These are phyloP conservation scores for Lepiota venenata DNA, from an alignment of 768 basidiomycete genomes.

Conservation along the genomic window DNA sequence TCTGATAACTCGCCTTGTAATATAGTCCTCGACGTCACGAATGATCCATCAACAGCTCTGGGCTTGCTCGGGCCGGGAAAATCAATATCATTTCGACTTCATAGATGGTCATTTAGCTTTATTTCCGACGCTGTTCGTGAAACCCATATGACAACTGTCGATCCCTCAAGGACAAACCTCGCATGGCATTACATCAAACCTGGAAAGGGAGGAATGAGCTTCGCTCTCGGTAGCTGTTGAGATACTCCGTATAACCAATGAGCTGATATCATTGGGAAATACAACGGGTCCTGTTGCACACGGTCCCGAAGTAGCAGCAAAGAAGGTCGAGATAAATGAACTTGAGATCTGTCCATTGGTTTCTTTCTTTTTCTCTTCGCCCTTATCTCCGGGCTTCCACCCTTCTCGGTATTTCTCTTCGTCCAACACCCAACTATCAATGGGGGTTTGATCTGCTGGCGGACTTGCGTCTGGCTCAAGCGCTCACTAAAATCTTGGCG, in stretches of 20 bases:
- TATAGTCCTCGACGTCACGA: too few relatives aligned
- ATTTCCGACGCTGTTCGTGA: not conserved
- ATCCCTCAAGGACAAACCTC: constrained; percentile 9
- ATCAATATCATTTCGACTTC: not conserved
- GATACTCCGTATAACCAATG: not conserved
- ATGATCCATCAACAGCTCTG: not conserved
- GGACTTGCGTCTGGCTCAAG: not conserved
- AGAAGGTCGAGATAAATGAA: not conserved
- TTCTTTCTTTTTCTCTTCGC: constrained; percentile 6
- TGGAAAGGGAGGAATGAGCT: not conserved
- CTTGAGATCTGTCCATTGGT: not conserved
- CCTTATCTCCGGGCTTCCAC: constrained; percentile 8
- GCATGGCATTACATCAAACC: not conserved
- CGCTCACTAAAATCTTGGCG: too few relatives aligned
- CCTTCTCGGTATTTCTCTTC: constrained; percentile 2
- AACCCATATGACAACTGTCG: not conserved
- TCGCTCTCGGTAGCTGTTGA: constrained; percentile 1
- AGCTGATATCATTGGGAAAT: not conserved
- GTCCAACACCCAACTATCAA: not conserved
- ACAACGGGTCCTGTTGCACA: not conserved
- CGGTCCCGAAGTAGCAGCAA: not conserved
- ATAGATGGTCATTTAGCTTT: not conserved
- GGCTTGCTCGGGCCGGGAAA: not conserved
- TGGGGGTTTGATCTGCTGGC: not conserved
- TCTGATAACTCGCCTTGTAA: too few relatives aligned